phyloP scores from a whole-genome alignment of 768 basidiomycete species.

The Boletus pseudo-olivaceus region DNA sequence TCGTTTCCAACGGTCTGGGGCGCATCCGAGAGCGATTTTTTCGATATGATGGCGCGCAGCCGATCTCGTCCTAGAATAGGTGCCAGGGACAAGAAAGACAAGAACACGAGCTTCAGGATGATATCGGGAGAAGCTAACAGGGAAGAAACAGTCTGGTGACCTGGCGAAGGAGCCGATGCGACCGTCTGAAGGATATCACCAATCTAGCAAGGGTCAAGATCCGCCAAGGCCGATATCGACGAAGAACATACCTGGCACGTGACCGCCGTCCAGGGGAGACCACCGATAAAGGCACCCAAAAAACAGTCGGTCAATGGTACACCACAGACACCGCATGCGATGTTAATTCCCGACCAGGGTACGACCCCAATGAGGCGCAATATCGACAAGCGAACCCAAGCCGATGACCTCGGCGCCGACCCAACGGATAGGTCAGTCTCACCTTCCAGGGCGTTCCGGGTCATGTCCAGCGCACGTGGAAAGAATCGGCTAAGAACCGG shows the following conservation, averaged over 20 bases:
- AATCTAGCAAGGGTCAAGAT: conserved; percentile 46
- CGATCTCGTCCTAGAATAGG: conserved; percentile 77
- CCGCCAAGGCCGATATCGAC: conserved; percentile 12
- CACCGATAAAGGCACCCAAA: conserved; percentile 80
- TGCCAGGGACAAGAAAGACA: conserved; percentile 81
- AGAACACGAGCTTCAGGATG: conserved; percentile 75
- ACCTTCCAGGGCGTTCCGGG: conserved; percentile 75
- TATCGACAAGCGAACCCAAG: conserved; percentile 86
- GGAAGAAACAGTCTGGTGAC: conserved; percentile 76
- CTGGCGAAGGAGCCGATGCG: conserved; percentile 65
- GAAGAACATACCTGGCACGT: conserved; percentile 71
- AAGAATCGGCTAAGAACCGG: conserved; percentile 79
- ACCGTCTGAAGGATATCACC: conserved; percentile 86
- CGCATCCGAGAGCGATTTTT: conserved; percentile 21
- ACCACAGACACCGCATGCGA: conserved; percentile 90
- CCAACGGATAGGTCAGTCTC: conserved; percentile 46
- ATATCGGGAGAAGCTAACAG: conserved; percentile 82
- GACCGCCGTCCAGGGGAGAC: conserved; percentile 86
- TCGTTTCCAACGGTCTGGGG: conserved; percentile 30
- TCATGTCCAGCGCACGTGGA: conserved; percentile 82
- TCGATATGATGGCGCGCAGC: conserved; percentile 54
- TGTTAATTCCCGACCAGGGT: conserved; percentile 96
- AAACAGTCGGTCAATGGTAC: conserved; percentile 73
- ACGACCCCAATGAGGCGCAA: conserved; percentile 90
- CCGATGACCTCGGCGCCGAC: conserved; percentile 34